A percentile compares a stretch with the other conserved stretches of the same genome.
phyloP scores from a whole-genome alignment of 371 early-diverging fungal species.

The Mortierella sp. region DNA sequence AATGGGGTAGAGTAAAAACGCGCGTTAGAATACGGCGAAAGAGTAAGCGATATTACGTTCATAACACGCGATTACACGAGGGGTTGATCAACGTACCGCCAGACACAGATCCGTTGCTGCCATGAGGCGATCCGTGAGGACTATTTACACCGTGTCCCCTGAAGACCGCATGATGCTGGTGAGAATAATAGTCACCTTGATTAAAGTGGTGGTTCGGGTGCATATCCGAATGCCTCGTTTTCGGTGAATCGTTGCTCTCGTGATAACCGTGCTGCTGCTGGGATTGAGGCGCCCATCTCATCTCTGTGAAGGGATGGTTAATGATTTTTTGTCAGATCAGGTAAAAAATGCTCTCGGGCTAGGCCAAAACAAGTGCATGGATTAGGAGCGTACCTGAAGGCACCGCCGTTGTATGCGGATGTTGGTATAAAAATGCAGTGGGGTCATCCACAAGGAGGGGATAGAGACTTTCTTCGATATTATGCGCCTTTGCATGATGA shows the following conservation, averaged over 20 bases:
- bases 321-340: too few relatives aligned
- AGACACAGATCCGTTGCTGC: constrained; percentile 50
- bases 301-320: constrained; percentile 11
- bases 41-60: too few relatives aligned
- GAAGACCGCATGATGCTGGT: constrained; percentile 33
- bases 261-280: constrained; percentile 45
- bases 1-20: background rate
- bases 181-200: constrained; percentile 44
- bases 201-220: constrained; percentile 39
- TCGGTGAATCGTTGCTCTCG: constrained; percentile 38
- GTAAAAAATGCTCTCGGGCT: too few relatives aligned
- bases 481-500: constrained; percentile 74
- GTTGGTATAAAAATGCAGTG: constrained; percentile 41
- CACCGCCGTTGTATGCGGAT: constrained; percentile 41
- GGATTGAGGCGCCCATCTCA: constrained; percentile 44
- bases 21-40: background rate
- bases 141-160: constrained; percentile 40
- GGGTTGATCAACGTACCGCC: constrained; percentile 29
- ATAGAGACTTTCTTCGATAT: constrained; percentile 73
- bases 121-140: constrained; percentile 49
- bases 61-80: too few relatives aligned
- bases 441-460: constrained; percentile 85
- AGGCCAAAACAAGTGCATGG: too few relatives aligned
- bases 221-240: constrained; percentile 29
- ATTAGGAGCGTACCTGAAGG: background rate